These are phyloP conservation scores for Talaromyces thailandensis DNA, from an alignment of 495 filamentous ascomycete genomes.

Conservation along the genomic window DNA sequence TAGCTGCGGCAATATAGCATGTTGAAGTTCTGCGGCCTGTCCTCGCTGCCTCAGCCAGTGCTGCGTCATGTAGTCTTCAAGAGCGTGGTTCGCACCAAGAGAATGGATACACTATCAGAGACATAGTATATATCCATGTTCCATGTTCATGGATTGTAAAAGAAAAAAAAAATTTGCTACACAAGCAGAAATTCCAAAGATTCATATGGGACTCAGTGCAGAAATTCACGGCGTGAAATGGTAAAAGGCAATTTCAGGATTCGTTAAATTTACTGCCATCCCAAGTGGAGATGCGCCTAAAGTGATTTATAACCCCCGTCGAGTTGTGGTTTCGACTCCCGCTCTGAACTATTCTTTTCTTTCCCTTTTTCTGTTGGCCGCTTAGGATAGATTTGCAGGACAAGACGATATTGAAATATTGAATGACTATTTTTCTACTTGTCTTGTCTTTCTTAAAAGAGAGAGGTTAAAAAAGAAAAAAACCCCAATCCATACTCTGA, in stretches of 20 bases:
- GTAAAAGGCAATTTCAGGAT: slow-evolving; percentile 2
- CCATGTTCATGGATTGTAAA: too few relatives aligned
- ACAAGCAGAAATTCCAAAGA: too few relatives aligned
- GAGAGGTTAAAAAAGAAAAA: too few relatives aligned
- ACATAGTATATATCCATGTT: too few relatives aligned
- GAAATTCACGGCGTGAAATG: background rate
- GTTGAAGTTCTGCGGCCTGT: background rate
- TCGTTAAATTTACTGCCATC: slow-evolving; percentile 1
- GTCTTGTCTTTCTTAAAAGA: background rate
- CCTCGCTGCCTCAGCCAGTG: background rate
- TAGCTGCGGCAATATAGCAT: background rate
- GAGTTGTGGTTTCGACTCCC: background rate
- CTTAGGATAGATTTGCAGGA: background rate
- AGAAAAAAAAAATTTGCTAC: too few relatives aligned
- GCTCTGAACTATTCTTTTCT: background rate
- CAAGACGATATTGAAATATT: background rate
- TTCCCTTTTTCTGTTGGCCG: background rate
- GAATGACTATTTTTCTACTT: background rate
- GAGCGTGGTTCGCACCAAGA: too few relatives aligned
- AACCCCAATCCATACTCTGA: too few relatives aligned
- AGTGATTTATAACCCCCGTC: background rate
- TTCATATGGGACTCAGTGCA: background rate
- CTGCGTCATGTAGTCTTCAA: too few relatives aligned
- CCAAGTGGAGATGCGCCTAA: background rate
- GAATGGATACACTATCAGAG: too few relatives aligned